Evolutionary conservation across 73 alveolate species (phyloP), one percentile per base, ranked within the genome.

Genomic region (Paramecium tetraurelia): DNA sequence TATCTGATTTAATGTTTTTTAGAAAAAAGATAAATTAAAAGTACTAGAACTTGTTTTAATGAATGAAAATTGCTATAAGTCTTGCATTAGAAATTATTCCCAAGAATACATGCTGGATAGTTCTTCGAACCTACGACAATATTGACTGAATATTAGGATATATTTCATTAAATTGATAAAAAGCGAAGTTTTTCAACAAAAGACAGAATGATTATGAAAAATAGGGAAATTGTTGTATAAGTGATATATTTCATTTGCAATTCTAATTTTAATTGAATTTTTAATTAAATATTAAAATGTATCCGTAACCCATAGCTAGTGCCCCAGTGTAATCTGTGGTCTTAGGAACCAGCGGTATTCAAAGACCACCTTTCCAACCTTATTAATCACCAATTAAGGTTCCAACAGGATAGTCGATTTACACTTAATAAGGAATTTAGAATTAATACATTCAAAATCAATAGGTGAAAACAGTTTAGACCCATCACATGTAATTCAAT

Each of bases 181-280:
- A 75, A 41, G 36, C 14, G 87, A 41, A 75, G 87, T 75, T 41
- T 75, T 41, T 75, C 87, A 38, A 36, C 87, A 0, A 75, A 75
- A 75, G 87, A 75, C 24, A 75, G 59, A 75, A 41, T 75, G 58
- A 41, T 75, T 38, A 75, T 75, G 1, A 75, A 41, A 20, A 75
- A 75, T n/a, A 35, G 87, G 87, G n/a, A 75, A 75, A 16, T 18
- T 75, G n/a, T 33, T 75, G 14, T 75, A 75, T 75, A 75, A 75
- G 59, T 75, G 87, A 63, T 22, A 68, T 59, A 59, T 40, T 7
- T 40, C 16, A 59, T 68, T 68, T 11, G 27, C 20, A 53, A 53
- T n/a, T n/a, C 69, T 53, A 16, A 18, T 53, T 48, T 48, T 6
- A 48, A 53, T 8, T 53, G 69, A 53, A n/a, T 53, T 18, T n/a